Evolutionary conservation across 2,329 filamentous ascomycete species (phyloP).

Genomic region (Botrytis sinoallii): DNA sequence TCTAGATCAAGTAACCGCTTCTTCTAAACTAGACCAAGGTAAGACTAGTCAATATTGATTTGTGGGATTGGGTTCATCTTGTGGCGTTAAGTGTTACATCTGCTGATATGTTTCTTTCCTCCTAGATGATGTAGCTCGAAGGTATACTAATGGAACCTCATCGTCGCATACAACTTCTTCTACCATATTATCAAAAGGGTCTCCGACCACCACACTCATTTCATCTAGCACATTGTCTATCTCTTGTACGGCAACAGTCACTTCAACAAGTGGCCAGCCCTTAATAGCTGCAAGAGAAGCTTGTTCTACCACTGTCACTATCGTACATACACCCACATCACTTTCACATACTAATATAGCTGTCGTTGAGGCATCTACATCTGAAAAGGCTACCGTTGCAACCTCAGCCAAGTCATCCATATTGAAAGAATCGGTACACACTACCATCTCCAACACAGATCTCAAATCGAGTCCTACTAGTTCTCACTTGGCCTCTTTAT

Average conservation of each 20-base stretch:
- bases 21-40: slow-evolving; percentile 13
- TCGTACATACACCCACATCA: slow-evolving; percentile 1
- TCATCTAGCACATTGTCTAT: background rate
- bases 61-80: slow-evolving; percentile 1
- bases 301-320: slow-evolving; percentile 19
- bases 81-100: slow-evolving; percentile 16
- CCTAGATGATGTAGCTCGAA: slow-evolving; percentile 2
- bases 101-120: slow-evolving; percentile 11
- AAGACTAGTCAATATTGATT: slow-evolving; percentile 11
- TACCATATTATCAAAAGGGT: slow-evolving; percentile 16
- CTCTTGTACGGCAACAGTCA: slow-evolving; percentile 23
- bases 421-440: slow-evolving; percentile 3
- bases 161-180: slow-evolving; percentile 10
- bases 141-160: slow-evolving; percentile 16
- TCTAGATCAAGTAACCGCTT: slow-evolving; percentile 23
- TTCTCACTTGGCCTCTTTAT: background rate
- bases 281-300: slow-evolving; percentile 13
- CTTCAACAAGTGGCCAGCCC: slow-evolving; percentile 17
- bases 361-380: background rate
- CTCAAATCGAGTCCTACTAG: background rate
- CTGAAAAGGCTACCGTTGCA: background rate
- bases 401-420: background rate
- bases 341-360: background rate
- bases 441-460: background rate
- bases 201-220: slow-evolving; percentile 17